These are phyloP conservation scores for Botrytis medusae DNA, from an alignment of 2,329 filamentous ascomycete genomes.

Conservation along the genomic window DNA sequence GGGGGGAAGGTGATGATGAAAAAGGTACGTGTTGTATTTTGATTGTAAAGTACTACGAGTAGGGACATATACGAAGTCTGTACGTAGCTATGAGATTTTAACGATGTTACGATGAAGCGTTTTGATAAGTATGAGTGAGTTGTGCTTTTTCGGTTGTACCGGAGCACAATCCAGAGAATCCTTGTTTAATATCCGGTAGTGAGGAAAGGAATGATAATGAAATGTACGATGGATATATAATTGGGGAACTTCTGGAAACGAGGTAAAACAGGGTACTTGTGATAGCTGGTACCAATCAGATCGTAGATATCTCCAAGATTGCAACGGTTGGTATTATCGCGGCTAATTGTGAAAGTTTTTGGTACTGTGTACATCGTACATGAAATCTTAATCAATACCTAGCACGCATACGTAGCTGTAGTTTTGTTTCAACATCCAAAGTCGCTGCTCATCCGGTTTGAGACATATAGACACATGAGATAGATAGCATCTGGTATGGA, in stretches of 20 bases:
- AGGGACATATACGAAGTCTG: not conserved
- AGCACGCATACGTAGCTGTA: not conserved
- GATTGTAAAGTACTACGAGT: not conserved
- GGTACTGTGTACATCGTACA: not conserved
- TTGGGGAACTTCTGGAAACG: slow-evolving; percentile 5
- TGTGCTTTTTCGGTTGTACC: slow-evolving; percentile 2
- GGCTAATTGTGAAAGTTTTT: not conserved
- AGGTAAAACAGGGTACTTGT: not conserved
- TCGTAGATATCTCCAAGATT: not conserved
- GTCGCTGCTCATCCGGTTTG: not conserved
- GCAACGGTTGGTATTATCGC: slow-evolving; percentile 7
- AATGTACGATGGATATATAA: not conserved
- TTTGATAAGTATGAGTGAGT: not conserved
- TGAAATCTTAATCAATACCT: not conserved
- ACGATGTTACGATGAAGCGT: not conserved
- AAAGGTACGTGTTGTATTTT: not conserved
- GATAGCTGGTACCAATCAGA: slow-evolving; percentile 10
- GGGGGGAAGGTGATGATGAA: not conserved
- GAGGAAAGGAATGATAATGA: not conserved
- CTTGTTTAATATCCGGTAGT: slow-evolving; percentile 3
- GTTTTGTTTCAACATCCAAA: not conserved
- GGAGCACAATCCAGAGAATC: not conserved
- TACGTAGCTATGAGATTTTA: too few relatives aligned
- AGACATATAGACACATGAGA: too few relatives aligned
- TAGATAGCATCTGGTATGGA: not conserved